A percentile compares a stretch with the other conserved stretches of the same genome.
These are phyloP conservation scores for Dimocarpus longan DNA, from an alignment of 345 rosid species.

Conservation along the genomic window DNA sequence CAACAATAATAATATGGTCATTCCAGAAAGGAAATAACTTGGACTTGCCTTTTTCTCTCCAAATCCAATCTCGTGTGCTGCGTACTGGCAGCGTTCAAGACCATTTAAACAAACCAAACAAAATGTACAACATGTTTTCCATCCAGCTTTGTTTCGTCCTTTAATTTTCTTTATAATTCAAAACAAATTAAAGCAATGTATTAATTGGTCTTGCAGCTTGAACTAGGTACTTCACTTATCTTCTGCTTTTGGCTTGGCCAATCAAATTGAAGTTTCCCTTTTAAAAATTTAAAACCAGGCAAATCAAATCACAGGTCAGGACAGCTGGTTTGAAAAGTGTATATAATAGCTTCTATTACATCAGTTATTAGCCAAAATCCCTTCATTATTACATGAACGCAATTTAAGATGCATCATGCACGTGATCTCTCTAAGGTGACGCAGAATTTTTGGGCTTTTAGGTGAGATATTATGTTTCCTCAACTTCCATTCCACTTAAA, in stretches of 20 bases:
- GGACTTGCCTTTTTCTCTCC: not conserved
- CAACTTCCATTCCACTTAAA: not conserved
- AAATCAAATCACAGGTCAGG: not conserved
- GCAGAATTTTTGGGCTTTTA: not conserved
- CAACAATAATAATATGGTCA: not conserved
- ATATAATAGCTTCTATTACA: not conserved
- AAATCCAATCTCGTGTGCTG: not conserved
- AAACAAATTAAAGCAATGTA: not conserved
- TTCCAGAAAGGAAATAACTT: not conserved
- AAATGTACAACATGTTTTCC: not conserved
- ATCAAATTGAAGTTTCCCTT: constrained; percentile 4
- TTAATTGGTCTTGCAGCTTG: not conserved
- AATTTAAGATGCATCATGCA: not conserved
- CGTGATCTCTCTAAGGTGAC: not conserved
- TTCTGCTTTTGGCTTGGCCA: constrained; percentile 11
- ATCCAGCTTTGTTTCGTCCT: not conserved
- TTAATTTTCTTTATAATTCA: too few species aligned
- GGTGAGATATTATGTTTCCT: not conserved
- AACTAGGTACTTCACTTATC: constrained; percentile 8
- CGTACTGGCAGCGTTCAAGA: not conserved
- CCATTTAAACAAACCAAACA: not conserved
- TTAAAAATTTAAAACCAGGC: not conserved
- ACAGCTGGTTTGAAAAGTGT: not conserved
- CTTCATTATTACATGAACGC: not conserved
- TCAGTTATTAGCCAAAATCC: not conserved